Conservation (phyloP, 1,284 basidiomycete genomes). For the Ustilago lituana region DNA sequence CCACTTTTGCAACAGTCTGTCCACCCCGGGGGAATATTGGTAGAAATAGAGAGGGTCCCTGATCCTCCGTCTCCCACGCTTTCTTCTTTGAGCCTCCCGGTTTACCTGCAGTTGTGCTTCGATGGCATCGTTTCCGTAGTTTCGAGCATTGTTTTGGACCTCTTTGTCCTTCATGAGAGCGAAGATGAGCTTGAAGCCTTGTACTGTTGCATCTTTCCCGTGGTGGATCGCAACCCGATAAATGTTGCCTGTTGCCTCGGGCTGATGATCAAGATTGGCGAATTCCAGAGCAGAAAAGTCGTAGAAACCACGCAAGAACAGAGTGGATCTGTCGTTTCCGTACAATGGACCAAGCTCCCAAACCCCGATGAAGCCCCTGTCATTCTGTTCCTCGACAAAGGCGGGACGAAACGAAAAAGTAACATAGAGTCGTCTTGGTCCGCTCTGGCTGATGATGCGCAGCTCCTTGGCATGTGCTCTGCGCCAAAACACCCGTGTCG, state of each 20-base stretch:
- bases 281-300: background rate
- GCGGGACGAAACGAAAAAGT: background rate
- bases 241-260: background rate
- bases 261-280: background rate
- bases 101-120: no score
- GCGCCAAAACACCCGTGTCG: no score
- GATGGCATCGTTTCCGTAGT: no score
- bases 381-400: background rate
- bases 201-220: no score
- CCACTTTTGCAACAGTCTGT: no score
- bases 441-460: background rate
- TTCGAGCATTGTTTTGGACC: no score
- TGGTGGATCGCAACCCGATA: background rate
- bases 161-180: no score
- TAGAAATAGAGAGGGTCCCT: no score
- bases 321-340: background rate
- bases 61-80: no score
- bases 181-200: background rate
- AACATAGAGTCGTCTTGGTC: background rate
- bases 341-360: constrained; percentile 3
- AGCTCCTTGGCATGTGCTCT: constrained; percentile 1
- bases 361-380: background rate
- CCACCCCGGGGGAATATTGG: no score
- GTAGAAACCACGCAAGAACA: constrained; percentile 11
- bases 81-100: background rate